Evolutionary conservation across 768 basidiomycete species (phyloP).

Genomic region (Suillus ampliporus): DNA sequence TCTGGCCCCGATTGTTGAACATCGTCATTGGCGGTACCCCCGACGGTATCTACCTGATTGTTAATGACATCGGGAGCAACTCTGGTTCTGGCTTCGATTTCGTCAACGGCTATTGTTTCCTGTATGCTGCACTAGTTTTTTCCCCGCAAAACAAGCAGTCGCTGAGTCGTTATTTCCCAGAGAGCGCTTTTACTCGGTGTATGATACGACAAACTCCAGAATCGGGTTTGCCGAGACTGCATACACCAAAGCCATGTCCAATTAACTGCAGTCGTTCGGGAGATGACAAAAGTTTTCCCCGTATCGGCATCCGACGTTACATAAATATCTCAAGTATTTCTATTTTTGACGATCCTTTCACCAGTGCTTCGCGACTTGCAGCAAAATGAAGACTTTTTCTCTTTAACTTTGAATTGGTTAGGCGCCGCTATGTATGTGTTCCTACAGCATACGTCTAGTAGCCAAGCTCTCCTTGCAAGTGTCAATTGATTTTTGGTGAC

Average conservation of each 20-base stretch:
- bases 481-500: neutral
- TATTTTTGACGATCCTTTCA: neutral
- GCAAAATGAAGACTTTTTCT: neutral
- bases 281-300: neutral
- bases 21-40: slow-evolving; percentile 30
- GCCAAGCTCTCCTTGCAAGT: neutral
- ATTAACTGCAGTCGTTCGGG: neutral
- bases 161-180: neutral
- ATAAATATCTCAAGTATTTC: neutral
- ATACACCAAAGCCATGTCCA: slow-evolving; percentile 26
- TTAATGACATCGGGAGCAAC: slow-evolving; percentile 23
- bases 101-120: slow-evolving; percentile 23
- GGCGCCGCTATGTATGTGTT: neutral
- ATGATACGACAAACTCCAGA: slow-evolving; percentile 35
- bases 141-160: neutral
- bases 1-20: slow-evolving; percentile 41
- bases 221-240: slow-evolving; percentile 43
- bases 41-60: slow-evolving; percentile 32
- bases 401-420: neutral
- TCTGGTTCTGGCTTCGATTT: slow-evolving; percentile 27
- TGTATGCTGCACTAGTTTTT: slow-evolving; percentile 12
- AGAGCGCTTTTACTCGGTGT: slow-evolving; percentile 43
- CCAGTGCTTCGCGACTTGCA: neutral
- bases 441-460: neutral
- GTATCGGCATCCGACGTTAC: neutral